A percentile compares a stretch with the other conserved stretches of the same genome.
phyloP scores from a whole-genome alignment of 2,329 filamentous ascomycete species.

The Chaetomiaceae sp. region DNA sequence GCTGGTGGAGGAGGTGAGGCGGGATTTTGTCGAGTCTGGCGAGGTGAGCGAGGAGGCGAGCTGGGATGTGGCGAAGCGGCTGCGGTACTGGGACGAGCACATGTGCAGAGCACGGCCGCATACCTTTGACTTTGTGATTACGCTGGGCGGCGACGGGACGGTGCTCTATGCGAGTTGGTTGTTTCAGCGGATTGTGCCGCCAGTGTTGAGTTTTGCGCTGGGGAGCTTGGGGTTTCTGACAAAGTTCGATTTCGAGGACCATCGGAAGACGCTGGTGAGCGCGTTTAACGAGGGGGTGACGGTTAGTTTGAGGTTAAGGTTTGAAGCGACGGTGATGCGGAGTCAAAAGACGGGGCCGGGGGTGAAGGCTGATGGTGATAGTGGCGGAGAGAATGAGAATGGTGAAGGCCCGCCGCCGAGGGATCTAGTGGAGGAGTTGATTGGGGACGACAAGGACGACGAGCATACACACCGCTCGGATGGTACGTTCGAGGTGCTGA shows the following conservation, averaged over 20 bases:
- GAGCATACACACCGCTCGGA: conserved; percentile 81
- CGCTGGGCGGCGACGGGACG: conserved; percentile 91
- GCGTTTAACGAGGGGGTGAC: conserved; percentile 81
- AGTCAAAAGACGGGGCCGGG: conserved; percentile 49
- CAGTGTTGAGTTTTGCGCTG: conserved; percentile 84
- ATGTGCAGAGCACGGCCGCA: conserved; percentile 76
- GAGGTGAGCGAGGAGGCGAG: conserved; percentile 35
- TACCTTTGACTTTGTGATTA: conserved; percentile 89
- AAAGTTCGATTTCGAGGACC: conserved; percentile 86
- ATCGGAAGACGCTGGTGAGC: conserved; percentile 61
- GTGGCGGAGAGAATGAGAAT: conserved; percentile 32
- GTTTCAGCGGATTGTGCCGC: conserved; percentile 91
- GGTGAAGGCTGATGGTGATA: conserved; percentile 16
- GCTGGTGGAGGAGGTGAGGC: conserved; percentile 58
- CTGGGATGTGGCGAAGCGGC: conserved; percentile 43
- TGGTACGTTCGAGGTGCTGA: conserved; percentile 82
- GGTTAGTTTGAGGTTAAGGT: conserved; percentile 79
- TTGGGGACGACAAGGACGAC: conserved; percentile 80
- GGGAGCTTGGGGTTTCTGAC: conserved; percentile 93
- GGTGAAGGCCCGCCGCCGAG: conserved; percentile 40
- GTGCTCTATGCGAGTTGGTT: conserved; percentile 95
- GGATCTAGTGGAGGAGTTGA: conserved; percentile 83
- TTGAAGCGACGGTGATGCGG: conserved; percentile 92
- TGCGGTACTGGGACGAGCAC: conserved; percentile 79
- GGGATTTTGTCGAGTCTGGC: conserved; percentile 35